Evolutionary conservation across 139 green algal genomes (phyloP).

Genomic region (Ulvella scutata): DNA sequence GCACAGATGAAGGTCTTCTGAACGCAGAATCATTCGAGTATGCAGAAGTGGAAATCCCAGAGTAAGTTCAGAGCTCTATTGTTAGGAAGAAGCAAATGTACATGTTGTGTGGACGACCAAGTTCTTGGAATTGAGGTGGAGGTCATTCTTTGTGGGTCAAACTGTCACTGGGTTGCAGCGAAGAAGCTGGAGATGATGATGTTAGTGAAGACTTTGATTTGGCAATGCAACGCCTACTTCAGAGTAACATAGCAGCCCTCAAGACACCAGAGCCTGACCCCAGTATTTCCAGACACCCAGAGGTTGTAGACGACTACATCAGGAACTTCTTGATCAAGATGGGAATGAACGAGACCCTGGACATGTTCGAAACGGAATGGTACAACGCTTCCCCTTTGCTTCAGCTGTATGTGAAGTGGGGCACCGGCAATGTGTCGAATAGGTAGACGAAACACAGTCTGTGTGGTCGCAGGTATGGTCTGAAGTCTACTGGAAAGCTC

Average conservation of each 20-base stretch:
- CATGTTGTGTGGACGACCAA: no score
- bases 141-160: no score
- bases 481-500: constrained; percentile 43
- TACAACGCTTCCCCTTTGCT: no score
- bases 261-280: neutral
- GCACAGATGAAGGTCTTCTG: no score
- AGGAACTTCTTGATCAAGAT: constrained; percentile 73
- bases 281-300: constrained; percentile 17
- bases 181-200: constrained; percentile 38
- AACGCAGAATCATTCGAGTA: neutral
- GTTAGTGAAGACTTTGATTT: constrained; percentile 40
- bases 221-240: constrained; percentile 4
- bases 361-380: constrained; percentile 77
- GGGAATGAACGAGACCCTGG: constrained; percentile 39
- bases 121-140: no score
- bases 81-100: no score
- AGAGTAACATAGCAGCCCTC: neutral
- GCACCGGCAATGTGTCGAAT: no score
- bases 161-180: neutral
- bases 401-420: no score
- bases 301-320: constrained; percentile 78
- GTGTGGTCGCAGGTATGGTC: constrained; percentile 32
- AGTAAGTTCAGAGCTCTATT: no score
- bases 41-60: neutral
- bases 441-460: neutral